Evolutionary conservation across 345 rosid genomes (phyloP).

Genomic region (Syzygium aromaticum): DNA sequence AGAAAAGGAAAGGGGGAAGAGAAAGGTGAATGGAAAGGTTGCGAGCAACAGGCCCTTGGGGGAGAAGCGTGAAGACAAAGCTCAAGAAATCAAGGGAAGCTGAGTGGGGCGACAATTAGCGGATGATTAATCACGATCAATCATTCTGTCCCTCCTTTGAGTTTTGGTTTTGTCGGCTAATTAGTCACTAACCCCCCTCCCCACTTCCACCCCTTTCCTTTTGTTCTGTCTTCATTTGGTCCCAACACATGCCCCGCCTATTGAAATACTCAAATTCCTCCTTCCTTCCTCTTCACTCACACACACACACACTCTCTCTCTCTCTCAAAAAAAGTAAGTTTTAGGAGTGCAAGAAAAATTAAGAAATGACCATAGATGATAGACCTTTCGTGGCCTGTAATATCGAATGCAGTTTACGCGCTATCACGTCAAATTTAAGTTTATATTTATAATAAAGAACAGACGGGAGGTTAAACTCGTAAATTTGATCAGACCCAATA

Average conservation of each 20-base stretch:
- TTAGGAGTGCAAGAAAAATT: not conserved
- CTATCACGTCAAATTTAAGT: not conserved
- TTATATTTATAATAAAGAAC: too few species aligned
- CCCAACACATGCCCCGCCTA: not conserved
- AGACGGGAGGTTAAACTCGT: not conserved
- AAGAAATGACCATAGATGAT: not conserved
- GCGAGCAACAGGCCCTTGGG: not conserved
- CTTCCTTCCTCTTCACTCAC: not conserved
- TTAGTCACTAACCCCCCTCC: not conserved
- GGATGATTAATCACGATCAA: not conserved
- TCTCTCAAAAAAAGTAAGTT: not conserved
- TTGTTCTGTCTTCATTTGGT: not conserved
- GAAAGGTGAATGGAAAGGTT: not conserved
- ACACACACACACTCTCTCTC: not conserved
- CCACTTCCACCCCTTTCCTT: not conserved
- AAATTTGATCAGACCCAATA: fast-evolving
- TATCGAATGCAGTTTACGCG: too few species aligned
- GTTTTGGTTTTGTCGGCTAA: not conserved
- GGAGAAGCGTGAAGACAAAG: not conserved
- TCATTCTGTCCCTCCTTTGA: not conserved
- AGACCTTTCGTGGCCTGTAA: too few species aligned
- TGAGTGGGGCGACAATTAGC: not conserved
- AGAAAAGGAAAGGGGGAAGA: not conserved
- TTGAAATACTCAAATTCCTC: not conserved
- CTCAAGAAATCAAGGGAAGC: not conserved